These are phyloP conservation scores for Tieghemostelium lacteum DNA, from an alignment of 78 protist species.

Conservation along the genomic window DNA sequence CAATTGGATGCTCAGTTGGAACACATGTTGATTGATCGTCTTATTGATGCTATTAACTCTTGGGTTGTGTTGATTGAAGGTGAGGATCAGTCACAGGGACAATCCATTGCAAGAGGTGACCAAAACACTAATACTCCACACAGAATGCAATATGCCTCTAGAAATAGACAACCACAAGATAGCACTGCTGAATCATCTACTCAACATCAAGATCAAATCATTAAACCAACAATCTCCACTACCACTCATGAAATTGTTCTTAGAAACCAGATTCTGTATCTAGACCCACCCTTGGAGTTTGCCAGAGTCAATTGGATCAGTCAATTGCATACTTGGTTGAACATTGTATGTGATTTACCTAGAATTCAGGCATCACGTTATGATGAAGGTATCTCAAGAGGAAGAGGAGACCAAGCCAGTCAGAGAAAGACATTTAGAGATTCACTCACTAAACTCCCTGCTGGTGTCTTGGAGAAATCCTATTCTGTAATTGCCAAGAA, in stretches of 20 bases:
- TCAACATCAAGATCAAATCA: background rate
- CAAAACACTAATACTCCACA: too few species aligned
- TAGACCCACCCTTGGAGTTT: conserved; percentile 91
- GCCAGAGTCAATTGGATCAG: conserved; percentile 84
- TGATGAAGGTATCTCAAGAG: conserved; percentile 34
- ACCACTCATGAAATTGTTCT: conserved; percentile 84
- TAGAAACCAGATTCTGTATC: conserved; percentile 83
- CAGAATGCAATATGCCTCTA: conserved; percentile 35
- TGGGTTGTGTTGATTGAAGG: conserved; percentile 83
- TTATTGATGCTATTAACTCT: conserved; percentile 54
- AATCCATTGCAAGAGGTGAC: background rate
- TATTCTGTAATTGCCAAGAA: conserved; percentile 77
- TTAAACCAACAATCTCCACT: conserved; percentile 60
- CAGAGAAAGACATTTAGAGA: conserved; percentile 67
- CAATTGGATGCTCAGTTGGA: conserved; percentile 76
- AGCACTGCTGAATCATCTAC: background rate
- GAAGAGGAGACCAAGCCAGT: background rate
- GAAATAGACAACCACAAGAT: background rate
- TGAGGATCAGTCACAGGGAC: background rate
- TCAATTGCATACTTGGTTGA: conserved; percentile 82
- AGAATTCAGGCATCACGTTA: conserved; percentile 80
- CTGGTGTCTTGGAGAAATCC: conserved; percentile 58
- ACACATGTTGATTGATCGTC: conserved; percentile 63
- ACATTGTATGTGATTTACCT: conserved; percentile 73
- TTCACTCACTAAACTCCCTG: conserved; percentile 79